Evolutionary conservation across 2,329 filamentous ascomycete species (phyloP).

Genomic region (Xylariaceae sp.): DNA sequence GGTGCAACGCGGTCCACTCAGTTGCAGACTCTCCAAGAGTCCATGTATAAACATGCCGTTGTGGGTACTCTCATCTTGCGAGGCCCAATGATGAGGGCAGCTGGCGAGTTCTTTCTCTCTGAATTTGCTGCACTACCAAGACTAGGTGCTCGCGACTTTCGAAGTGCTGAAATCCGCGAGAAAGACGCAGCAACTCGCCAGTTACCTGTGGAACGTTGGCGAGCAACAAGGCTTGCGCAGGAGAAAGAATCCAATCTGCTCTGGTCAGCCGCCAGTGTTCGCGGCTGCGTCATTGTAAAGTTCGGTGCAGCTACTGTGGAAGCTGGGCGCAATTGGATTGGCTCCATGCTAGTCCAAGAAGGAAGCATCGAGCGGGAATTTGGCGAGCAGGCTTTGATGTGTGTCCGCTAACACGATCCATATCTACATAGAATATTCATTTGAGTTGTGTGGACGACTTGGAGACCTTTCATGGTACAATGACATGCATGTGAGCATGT

Average conservation of each 20-base stretch:
- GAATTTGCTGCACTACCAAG: conserved; percentile 82
- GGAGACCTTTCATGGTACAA: no score
- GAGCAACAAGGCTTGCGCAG: conserved; percentile 59
- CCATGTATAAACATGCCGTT: conserved; percentile 78
- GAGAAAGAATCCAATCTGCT: conserved; percentile 69
- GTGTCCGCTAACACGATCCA: conserved; percentile 69
- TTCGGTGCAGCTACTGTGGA: conserved; percentile 86
- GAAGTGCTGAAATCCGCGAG: conserved; percentile 53
- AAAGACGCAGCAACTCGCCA: conserved; percentile 48
- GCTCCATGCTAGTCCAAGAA: conserved; percentile 75
- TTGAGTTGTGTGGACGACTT: no score
- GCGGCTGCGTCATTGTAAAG: conserved; percentile 89
- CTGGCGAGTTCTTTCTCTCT: conserved; percentile 77
- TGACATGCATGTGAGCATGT: no score
- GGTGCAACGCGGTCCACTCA: conserved; percentile 52
- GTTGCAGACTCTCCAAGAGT: conserved; percentile 55
- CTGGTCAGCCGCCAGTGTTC: conserved; percentile 82
- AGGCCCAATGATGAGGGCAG: conserved; percentile 69
- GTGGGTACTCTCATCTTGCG: conserved; percentile 86
- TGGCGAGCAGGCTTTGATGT: conserved; percentile 82
- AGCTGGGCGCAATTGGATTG: conserved; percentile 80
- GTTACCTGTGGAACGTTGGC: conserved; percentile 59
- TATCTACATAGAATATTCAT: no score
- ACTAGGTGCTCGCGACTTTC: conserved; percentile 83
- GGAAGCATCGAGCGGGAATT: conserved; percentile 75